Base-by-base conservation (phyloP, 495 filamentous ascomycete species). In the Tetracladium setigerum region DNA sequence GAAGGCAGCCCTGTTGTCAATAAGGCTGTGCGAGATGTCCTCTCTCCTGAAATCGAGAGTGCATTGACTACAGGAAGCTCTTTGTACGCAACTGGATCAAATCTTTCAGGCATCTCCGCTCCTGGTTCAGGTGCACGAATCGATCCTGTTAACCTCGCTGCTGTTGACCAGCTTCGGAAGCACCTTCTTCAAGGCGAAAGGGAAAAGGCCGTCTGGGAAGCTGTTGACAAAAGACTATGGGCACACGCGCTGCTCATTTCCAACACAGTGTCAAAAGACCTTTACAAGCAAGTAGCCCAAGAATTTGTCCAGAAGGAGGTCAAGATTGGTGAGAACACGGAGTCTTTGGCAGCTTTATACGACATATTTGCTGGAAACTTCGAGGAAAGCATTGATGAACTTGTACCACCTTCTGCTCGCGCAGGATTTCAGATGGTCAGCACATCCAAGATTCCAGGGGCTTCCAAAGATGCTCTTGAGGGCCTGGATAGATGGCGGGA, bases 221-320 rank as follows among this genome's bases (percentile, higher is more conserved):
- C 94, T 6, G 90, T 86, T n/a, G 94, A 99, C 59, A 84, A 85
- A 60, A 81, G 88, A 32, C 68, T 97, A 4, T 99, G 94, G 94
- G 91, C 86, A 10, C 94, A 99, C 66, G 94, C 94, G 8, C 82
- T 99, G 73, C 76, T 97, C 32, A 79, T 99, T 36, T 81, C 94
- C 14, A 89, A 86, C 30, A 91, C 91, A 1, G 75, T 91, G 16
- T 71, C 67, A 0, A 67, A 68, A 5, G 69, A 74, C 10, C 61
- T 82, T 4, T 96, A 89, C 79, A 95, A 87, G 61, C 86, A 94
- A 56, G 90, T 97, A 15, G 79, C 87, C 2, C 88, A 94, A 55
- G 89, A 97, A 52, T 99, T 97, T 59, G 83, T 97, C 12, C 82
- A 87, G 55, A 83, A 88, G 48, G 91, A 99, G 57, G 85, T 99